Percentiles rank a stretch among this genome's conserved stretches.
These are phyloP conservation scores for Candida ulmi DNA, from an alignment of 805 yeast genomes.

Conservation along the genomic window DNA sequence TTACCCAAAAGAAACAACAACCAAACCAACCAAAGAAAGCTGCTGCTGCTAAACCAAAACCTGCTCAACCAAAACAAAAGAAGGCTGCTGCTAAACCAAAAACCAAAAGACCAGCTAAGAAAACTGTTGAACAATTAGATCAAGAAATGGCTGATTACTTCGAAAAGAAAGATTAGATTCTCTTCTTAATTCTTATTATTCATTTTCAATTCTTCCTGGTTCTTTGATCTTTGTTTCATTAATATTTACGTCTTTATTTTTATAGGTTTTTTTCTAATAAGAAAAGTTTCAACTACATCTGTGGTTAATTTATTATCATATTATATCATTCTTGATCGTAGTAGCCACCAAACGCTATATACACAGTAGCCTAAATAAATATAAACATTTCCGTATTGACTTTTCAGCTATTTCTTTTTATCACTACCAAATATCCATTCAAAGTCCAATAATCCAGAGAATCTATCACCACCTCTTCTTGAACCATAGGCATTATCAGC, in stretches of 20 bases:
- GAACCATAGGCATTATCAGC: conserved; percentile 54
- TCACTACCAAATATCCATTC: conserved; percentile 16
- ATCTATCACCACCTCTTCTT: conserved; percentile 52
- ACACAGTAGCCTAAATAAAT: too few species aligned
- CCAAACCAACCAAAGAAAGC: neutral
- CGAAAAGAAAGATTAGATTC: conserved; percentile 36
- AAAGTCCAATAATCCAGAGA: conserved; percentile 22
- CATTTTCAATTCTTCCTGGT: neutral
- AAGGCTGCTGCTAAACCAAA: conserved; percentile 20
- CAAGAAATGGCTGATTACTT: conserved; percentile 98
- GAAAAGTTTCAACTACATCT: too few species aligned
- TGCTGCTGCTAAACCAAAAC: conserved; percentile 14
- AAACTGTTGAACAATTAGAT: conserved; percentile 89
- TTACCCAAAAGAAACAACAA: conserved; percentile 6
- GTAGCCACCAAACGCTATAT: too few species aligned
- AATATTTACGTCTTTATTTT: too few species aligned
- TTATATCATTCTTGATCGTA: too few species aligned
- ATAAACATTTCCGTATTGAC: too few species aligned
- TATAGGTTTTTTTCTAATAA: too few species aligned
- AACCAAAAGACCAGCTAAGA: conserved; percentile 44
- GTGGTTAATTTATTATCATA: too few species aligned
- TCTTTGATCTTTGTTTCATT: neutral
- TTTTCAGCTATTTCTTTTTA: conserved; percentile 1
- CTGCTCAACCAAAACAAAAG: conserved; percentile 14
- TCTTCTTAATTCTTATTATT: neutral